Base-by-base conservation (phyloP, 1,284 basidiomycete species). In the Trametes sp. region DNA sequence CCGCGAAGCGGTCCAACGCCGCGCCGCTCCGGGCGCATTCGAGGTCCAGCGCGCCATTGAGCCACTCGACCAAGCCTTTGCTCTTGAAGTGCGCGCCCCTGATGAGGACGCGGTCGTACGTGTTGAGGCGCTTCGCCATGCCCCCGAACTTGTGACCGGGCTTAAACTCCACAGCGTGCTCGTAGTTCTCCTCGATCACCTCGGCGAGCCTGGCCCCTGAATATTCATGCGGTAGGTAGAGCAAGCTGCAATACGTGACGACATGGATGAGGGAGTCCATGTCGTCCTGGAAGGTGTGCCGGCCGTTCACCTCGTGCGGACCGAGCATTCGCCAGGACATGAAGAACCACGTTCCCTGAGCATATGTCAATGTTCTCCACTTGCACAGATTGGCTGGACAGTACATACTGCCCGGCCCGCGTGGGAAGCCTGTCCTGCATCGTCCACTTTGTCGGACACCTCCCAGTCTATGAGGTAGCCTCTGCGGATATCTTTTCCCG, bases 381-480 rank as follows among this genome's bases (percentile, higher is more conserved):
- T n/a, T n/a, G n/a, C n/a, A n/a, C n/a, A n/a, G n/a, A n/a, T n/a
- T n/a, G n/a, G n/a, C n/a, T n/a, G n/a, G n/a, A n/a, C n/a, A n/a
- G n/a, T n/a, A 50, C 48, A 3, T 50, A 50, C 48, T 4, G 48
- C 48, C 5, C 48, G 48, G 4, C 48, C 48, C 0, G 53, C 7
- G 2, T 45, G 29, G 6, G 2, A 8, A 1, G 53, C 14, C 4
- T 31, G 11, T 6, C 23, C 31, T 24, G 19, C 23, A 10, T 55
- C 55, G 14, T 63, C 58, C 19, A 58, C 38, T 19, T n/a, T 19
- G 33, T 38, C 49, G 7, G 64, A 62, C 16, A 33, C 41, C 19
- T 63, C 64, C 64, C 64, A 66, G 21, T 66, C 64, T 13, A 66
- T 58, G 38, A 66, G 50, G 31, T 63, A 66, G 1, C 64, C 61